Conservation (phyloP, 1,284 basidiomycete species). For the Ceratobasidium sp. region DNA sequence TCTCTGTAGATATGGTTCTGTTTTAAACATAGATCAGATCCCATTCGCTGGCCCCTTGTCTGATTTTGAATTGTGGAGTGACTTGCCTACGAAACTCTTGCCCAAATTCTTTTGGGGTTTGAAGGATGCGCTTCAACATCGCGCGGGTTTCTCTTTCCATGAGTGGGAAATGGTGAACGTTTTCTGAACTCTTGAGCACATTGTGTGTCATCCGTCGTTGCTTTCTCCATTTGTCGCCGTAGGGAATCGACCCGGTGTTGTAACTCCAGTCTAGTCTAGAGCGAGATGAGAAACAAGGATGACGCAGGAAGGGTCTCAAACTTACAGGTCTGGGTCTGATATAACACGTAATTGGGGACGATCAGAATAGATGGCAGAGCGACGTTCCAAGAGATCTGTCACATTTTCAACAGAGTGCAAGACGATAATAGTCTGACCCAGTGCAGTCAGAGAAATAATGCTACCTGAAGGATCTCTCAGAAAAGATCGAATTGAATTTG, state of each 20-base stretch:
- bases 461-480: no score
- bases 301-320: not conserved
- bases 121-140: not conserved
- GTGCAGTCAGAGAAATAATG: constrained; percentile 62
- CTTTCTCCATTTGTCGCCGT: constrained; percentile 2
- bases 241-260: not conserved
- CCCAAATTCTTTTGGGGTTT: not conserved
- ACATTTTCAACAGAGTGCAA: constrained; percentile 59
- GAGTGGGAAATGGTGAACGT: not conserved
- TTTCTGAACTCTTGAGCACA: not conserved
- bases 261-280: constrained; percentile 1
- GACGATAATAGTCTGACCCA: constrained; percentile 62
- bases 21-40: not conserved
- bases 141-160: constrained; percentile 5
- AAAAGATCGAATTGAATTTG: no score
- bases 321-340: constrained; percentile 15
- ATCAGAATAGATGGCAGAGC: constrained; percentile 60
- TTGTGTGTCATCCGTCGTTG: constrained; percentile 9
- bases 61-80: not conserved
- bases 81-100: not conserved
- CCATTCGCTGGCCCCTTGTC: no score
- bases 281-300: not conserved
- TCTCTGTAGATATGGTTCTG: not conserved
- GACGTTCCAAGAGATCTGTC: constrained; percentile 61
- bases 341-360: constrained; percentile 48